Base-by-base conservation (phyloP, 805 yeast genomes). In the Saccharomycopsis olivae region DNA sequence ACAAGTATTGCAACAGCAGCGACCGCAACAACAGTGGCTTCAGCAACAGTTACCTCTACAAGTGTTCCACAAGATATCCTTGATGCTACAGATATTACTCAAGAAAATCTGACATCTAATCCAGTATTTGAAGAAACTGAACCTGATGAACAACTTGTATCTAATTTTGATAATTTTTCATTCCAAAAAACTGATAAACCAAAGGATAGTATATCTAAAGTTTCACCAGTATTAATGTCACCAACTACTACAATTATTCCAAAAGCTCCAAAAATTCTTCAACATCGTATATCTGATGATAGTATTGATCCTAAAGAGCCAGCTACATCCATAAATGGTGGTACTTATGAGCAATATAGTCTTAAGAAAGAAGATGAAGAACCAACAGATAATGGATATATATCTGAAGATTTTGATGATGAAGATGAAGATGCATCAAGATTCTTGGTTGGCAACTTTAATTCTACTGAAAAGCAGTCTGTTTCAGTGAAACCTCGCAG, bases 271-370 rank as follows among this genome's bases (percentile, higher is more conserved):
- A 23, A 6, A 23, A 29, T 29, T 18, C n/a, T n/a, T n/a, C n/a
- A n/a, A n/a, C n/a, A n/a, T n/a, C n/a, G n/a, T n/a, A n/a, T n/a
- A n/a, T n/a, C n/a, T n/a, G 35, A 37, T 11, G 40, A 30, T 9
- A 29, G 40, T 21, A 30, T 29, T 10, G 35, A 37, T 11, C 40
- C 40, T n/a, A n/a, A n/a, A n/a, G n/a, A n/a, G n/a, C n/a, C n/a
- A n/a, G n/a, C n/a, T n/a, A n/a, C n/a, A n/a, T n/a, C n/a, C n/a
- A n/a, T n/a, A n/a, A n/a, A 14, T 29, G 23, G 20, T 34, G n/a
- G 10, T 13, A n/a, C n/a, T n/a, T 8, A 11, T 11, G 6, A 9
- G 17, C 10, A 9, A 11, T 17, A 11, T 8, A 8, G 27, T 8
- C n/a, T 23, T 6, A 23, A 23, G 10, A 23, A 10, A 23, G n/a